Evolutionary conservation across 1,139 yeast genomes (phyloP), one percentile per base, ranked within the genome.

Genomic region (Pichia sp.): DNA sequence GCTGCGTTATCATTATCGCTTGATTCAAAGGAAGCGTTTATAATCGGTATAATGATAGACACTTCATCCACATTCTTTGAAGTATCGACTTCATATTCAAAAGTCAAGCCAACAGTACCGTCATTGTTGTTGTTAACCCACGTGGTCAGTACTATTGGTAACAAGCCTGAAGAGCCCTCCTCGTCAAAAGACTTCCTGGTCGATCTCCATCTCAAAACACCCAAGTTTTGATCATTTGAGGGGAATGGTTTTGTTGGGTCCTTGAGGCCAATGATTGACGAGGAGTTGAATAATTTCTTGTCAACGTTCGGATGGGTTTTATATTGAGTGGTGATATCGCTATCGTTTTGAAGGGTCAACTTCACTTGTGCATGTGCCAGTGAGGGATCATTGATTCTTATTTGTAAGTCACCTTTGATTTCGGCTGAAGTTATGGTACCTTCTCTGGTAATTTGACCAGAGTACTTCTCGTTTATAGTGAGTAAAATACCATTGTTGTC

Each of bases 281-380:
- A 71, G 29, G 77, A 70, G 49, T 79, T 76, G 70, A 92, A 93
- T 65, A 81, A 72, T 50, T 75, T 75, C 67, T 89, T 85, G 74
- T 93, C 97, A 61, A 93, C 95, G 69, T 92, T 90, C 59, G 99
- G 99, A 74, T 93, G 97, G 32, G 98, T 90, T 71, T 92, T 92
- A 76, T 82, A 93, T 68, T 85, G 93, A 54, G 82, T 78, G 36
- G 80, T 81, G 40, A 75, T 67, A 19, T 75, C 70, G 10, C 53
- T 47, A 19, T 55, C 57, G 4, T 50, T 34, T 46, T 75, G 72
- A 44, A 83, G 75, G 49, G 75, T 69, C 59, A 92, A 76, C 59
- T 82, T 69, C 56, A 92, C 77, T 67, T 81, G 82, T 56, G 90
- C 80, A 61, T 79, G 79, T 23, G 95, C 82, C 60, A 85, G 76